Base-by-base conservation (phyloP, 2,329 filamentous ascomycete genomes). In the Cladorrhinum sp. region DNA sequence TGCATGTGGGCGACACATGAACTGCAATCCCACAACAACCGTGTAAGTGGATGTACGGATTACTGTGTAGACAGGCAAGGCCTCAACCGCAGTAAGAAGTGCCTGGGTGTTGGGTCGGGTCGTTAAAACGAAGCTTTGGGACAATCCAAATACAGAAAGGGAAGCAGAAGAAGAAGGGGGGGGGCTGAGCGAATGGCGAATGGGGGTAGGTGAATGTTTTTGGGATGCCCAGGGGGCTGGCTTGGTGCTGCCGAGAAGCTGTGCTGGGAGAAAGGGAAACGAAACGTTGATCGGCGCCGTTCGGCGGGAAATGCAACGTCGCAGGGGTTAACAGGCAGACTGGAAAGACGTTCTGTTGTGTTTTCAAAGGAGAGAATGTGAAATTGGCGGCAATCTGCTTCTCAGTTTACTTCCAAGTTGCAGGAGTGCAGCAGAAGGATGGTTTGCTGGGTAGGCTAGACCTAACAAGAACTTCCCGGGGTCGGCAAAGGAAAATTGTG, bases 271-370 rank as follows among this genome's bases (percentile, higher is more conserved):
- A 45, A 22, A 45, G 55, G 55, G 59, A 52, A 60, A 55, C 58
- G 51, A 65, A 62, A 63, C 63, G 59, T 59, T 27, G 61, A 65
- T 64, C 60, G 38, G 7, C 57, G 38, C 18, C 20, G 50, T 22
- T 48, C 24, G 29, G 25, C 25, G 23, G 22, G 29, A 50, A 54
- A 36, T 59, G 50, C 25, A 59, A 55, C 27, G 38, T 50, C 45
- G 38, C 50, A 49, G 51, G 54, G 38, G 20, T 49, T 23, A 41
- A 50, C n/a, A 54, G 50, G 45, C 51, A 51, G 57, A 49, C 25
- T 13, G 53, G 23, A 25, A 22, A 45, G 41, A 45, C 6, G 8
- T 45, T 22, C 41, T 45, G n/a, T 12, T 45, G 41, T 45, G 41
- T 45, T 45, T 45, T 45, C 18, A 45, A 45, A 22, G 18, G 41